Evolutionary conservation across 495 filamentous ascomycete genomes (phyloP), one percentile per base, ranked within the genome.

Genomic region (Lasiosphaeria hispida): DNA sequence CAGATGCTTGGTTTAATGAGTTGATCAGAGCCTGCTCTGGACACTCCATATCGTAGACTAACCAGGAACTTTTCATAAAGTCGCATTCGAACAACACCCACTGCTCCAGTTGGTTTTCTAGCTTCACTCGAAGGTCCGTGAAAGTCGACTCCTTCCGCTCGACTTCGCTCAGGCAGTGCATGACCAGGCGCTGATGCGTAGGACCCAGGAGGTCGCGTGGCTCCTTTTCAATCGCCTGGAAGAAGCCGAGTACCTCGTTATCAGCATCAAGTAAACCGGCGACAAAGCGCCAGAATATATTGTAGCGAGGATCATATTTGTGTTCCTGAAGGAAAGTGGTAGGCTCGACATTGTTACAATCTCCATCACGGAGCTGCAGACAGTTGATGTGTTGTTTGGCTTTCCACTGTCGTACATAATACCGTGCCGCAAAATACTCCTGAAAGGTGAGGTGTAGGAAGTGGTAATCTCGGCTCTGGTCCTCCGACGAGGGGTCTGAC

Each of bases 241-340:
- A 71, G 62, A 77, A 77, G 33, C 34, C 14, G 41, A 43, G 37
- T 59, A n/a, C 47, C 23, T 56, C 30, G 5, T 18, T 30, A 33
- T 52, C 53, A 30, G 52, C 53, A 14, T 65, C 45, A 59, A 79
- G 66, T 33, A 77, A 63, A 40, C 76, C 76, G 18, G 71, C 58
- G 40, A 74, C 73, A 66, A 79, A 79, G 35, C 75, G 70, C 75
- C 75, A 79, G 18, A 76, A 59, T 18, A 77, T 61, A 64, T 75
- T 70, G 64, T 75, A 77, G 45, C 68, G 71, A 15, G 54, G 41
- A 37, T 48, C 67, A 56, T 77, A 79, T 67, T 79, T 79, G 39
- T 75, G 36, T 44, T 63, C 33, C 41, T 53, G 59, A 52, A 77
- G 62, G 63, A 74, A 76, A 14, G 58, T 49, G 41, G n/a, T n/a